Conservation (phyloP, 805 yeast genomes). For the Sugiyamaella valdiviana region DNA sequence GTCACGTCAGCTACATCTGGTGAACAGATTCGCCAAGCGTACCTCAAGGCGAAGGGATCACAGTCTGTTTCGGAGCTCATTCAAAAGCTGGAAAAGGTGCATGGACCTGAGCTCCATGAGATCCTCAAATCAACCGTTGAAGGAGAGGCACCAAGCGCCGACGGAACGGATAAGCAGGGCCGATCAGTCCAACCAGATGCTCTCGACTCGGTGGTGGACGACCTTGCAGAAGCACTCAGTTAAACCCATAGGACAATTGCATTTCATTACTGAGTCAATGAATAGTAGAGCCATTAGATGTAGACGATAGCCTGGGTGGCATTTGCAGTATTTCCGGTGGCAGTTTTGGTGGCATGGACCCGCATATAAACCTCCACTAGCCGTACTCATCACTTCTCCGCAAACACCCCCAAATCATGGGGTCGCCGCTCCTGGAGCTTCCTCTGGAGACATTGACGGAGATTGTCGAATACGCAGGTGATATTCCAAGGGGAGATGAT, state of each 20-base stretch:
- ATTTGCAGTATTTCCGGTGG: too few relatives aligned
- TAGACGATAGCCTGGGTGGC: too few relatives aligned
- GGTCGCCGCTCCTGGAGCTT: background rate
- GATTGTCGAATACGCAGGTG: background rate
- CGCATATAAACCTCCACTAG: background rate
- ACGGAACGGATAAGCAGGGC: background rate
- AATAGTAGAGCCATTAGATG: too few relatives aligned
- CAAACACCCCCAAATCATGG: too few relatives aligned
- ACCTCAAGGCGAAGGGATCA: slow-evolving; percentile 16
- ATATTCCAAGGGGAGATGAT: background rate
- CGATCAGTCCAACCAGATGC: slow-evolving; percentile 1
- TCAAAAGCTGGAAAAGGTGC: slow-evolving; percentile 13
- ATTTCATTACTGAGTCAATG: too few relatives aligned
- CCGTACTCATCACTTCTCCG: background rate
- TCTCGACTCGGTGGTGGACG: slow-evolving; percentile 12
- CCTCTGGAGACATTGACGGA: background rate
- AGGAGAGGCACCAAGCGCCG: background rate
- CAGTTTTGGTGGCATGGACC: too few relatives aligned
- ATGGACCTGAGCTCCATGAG: slow-evolving; percentile 15
- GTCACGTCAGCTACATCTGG: slow-evolving; percentile 36
- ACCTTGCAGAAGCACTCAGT: slow-evolving; percentile 10
- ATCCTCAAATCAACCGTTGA: slow-evolving; percentile 8
- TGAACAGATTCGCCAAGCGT: slow-evolving; percentile 41
- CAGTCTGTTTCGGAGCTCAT: slow-evolving; percentile 16
- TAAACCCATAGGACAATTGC: background rate